phyloP scores from a whole-genome alignment of 164 flowering plant species.

The Umbilicus rupestris region DNA sequence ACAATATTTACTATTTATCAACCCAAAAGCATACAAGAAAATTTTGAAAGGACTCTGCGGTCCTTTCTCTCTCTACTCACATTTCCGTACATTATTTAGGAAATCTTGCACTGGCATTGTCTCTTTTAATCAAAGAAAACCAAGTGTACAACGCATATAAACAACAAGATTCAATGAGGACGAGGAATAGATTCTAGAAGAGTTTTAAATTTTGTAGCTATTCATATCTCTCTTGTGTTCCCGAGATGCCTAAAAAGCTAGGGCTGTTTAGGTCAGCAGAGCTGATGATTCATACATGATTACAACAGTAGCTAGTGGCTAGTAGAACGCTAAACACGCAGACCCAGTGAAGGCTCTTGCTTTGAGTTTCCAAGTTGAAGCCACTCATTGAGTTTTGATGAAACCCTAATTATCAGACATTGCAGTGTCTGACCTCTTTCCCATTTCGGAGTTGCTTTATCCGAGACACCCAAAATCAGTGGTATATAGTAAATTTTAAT shows the following conservation, averaged over 20 bases:
- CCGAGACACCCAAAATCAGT: not conserved
- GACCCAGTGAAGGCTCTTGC: not conserved
- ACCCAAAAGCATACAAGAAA: not conserved
- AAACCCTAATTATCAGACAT: slow-evolving; percentile 18
- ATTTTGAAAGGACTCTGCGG: too few species aligned
- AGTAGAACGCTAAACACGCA: not conserved
- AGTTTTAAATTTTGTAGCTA: not conserved
- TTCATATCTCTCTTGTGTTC: not conserved
- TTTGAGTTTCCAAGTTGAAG: not conserved
- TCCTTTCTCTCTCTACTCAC: not conserved
- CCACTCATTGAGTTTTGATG: slow-evolving; percentile 19
- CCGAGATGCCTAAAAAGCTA: slow-evolving; percentile 7
- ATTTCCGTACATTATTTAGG: not conserved
- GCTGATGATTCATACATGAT: slow-evolving; percentile 2
- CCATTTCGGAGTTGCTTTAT: not conserved
- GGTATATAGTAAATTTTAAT: not conserved
- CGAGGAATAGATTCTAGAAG: too few species aligned
- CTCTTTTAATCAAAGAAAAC: too few species aligned
- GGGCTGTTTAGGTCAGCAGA: slow-evolving; percentile 8
- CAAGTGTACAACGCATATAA: not conserved
- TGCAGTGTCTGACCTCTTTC: not conserved
- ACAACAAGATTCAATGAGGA: too few species aligned
- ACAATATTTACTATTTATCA: not conserved
- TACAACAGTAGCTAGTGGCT: slow-evolving; percentile 7
- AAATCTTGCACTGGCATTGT: not conserved